A percentile compares a stretch with the other conserved stretches of the same genome.
phyloP scores from a whole-genome alignment of 2,329 filamentous ascomycete genomes.

The Aspergillus ruber region DNA sequence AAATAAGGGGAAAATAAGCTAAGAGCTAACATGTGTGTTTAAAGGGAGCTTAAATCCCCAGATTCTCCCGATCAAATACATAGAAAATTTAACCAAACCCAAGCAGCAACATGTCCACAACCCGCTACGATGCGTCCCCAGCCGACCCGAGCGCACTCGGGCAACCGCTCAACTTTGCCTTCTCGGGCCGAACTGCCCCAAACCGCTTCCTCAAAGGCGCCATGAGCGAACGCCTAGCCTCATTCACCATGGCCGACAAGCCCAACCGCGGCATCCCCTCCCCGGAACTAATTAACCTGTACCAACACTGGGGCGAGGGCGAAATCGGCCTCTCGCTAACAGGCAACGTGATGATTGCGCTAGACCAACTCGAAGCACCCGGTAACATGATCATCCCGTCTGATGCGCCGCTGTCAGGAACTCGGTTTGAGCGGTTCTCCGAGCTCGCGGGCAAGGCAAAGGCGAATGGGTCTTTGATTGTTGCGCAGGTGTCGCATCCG shows the following conservation, averaged over 20 bases:
- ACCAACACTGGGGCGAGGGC: constrained; percentile 57
- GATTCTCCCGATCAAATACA: background rate
- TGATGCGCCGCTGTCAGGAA: constrained; percentile 46
- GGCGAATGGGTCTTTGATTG: constrained; percentile 51
- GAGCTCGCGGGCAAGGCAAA: constrained; percentile 43
- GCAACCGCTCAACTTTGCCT: constrained; percentile 45
- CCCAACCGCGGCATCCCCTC: constrained; percentile 49
- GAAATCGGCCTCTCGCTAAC: constrained; percentile 52
- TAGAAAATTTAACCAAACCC: background rate
- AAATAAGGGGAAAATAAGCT: too few species aligned
- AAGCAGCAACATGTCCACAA: background rate
- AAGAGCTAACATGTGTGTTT: too few species aligned
- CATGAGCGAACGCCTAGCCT: constrained; percentile 60
- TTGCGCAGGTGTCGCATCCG: constrained; percentile 57
- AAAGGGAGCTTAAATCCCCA: background rate
- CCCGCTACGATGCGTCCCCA: background rate
- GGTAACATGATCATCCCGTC: constrained; percentile 56
- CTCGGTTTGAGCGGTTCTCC: constrained; percentile 56
- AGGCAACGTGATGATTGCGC: constrained; percentile 60
- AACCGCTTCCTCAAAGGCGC: constrained; percentile 64
- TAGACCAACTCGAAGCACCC: constrained; percentile 50
- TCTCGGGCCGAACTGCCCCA: constrained; percentile 51
- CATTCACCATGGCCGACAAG: constrained; percentile 51
- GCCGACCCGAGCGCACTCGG: constrained; percentile 30
- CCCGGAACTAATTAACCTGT: constrained; percentile 50